These are phyloP conservation scores for Papiliotrema fonsecae DNA, from an alignment of 1,284 basidiomycete genomes.

Conservation along the genomic window DNA sequence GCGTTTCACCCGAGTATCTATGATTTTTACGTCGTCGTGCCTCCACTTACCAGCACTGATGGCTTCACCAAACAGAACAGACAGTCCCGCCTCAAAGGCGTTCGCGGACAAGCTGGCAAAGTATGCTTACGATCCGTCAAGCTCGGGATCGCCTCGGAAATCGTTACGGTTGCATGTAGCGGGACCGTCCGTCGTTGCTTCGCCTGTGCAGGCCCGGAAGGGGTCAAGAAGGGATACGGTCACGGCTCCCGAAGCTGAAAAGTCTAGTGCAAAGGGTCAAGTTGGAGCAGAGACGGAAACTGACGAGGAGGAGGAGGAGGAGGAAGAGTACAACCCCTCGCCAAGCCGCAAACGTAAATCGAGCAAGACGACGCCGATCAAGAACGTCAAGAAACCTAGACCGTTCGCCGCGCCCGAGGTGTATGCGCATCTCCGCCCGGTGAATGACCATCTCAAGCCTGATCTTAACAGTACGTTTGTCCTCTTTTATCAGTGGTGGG, in stretches of 20 bases:
- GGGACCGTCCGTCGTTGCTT: neutral
- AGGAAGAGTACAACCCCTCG: neutral
- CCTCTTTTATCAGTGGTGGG: neutral
- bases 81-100: constrained; percentile 1
- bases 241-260: no score
- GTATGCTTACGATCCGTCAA: neutral
- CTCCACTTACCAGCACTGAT: no score
- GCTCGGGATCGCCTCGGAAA: neutral
- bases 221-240: no score
- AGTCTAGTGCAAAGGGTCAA: no score
- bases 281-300: no score
- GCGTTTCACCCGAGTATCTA: no score
- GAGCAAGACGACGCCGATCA: neutral
- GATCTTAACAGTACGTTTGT: constrained; percentile 51
- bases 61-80: neutral
- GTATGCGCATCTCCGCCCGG: constrained; percentile 38
- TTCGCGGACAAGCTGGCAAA: constrained; percentile 3
- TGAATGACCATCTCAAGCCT: constrained; percentile 43
- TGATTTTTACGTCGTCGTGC: no score
- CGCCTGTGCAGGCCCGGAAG: no score
- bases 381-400: constrained; percentile 25
- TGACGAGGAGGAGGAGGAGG: neutral
- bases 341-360: neutral
- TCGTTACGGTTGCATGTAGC: neutral
- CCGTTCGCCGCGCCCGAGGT: constrained; percentile 41